Base-by-base conservation (phyloP, 2,329 filamentous ascomycete genomes). In the Byssochlamys sp. region DNA sequence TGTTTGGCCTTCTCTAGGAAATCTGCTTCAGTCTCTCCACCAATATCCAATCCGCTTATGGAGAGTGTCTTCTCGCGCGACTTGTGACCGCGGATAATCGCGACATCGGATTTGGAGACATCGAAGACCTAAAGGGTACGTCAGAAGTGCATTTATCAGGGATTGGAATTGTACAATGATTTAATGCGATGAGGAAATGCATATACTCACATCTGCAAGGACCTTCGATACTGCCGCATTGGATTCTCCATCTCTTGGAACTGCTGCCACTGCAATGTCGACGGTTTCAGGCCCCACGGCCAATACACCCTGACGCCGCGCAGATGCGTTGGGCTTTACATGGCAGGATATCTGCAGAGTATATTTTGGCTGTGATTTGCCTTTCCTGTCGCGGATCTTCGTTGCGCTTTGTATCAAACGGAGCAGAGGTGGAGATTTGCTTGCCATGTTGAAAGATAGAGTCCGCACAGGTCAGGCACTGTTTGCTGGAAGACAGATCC, bases 171-270 rank as follows among this genome's bases (percentile, higher is more conserved):
- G 39, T 9, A 45, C 19, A 4, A n/a, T 1, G 19, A 45, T 6
- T 19, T n/a, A 19, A 29, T 10, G 25, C 26, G n/a, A 49, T 27
- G 3, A 54, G 6, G 19, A 28, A 28, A 28, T 55, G 14, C 27
- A 28, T 29, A 1, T 4, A 61, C 71, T 61, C 63, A 84, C 84
- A 66, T 83, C 75, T 61, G 85, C 85, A 57, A 90, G 73, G 3
- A 89, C 72, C 39, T 80, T 76, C 53, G 84, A 73, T 2, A 88
- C 83, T 3, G 86, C 86, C 66, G 81, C 81, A 67, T 90, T 90
- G 4, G 87, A 83, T 66, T 88, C 84, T 12, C 86, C 85, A 12
- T 89, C 84, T 59, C 80, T 78, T 10, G 87, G 79, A 61, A 81
- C 84, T 0, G 85, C 86, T 0, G 85, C 73, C 2, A 89, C 86